Base-by-base conservation (phyloP, 768 basidiomycete species). In the Harrya chromipes region DNA sequence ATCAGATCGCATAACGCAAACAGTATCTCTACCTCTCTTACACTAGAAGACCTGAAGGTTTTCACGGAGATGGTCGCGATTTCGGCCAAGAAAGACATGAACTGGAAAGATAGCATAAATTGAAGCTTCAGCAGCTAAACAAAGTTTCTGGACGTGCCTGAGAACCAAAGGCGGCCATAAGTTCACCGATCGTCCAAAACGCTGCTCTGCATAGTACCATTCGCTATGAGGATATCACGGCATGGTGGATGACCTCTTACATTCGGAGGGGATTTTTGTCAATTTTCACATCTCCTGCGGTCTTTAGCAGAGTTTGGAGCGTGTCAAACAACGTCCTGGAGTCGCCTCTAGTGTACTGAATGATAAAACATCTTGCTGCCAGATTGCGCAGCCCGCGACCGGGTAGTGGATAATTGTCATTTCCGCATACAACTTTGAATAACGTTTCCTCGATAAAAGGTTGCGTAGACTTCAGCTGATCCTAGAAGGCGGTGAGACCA, bases 1-100 rank as follows among this genome's bases (percentile, higher is more conserved):
- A 44, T 50, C 38, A 54, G 47, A 44, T 26, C 51, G 50, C 26
- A 57, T 24, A 12, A 17, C 40, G 16, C 35, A 31, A 35, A 26
- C 14, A 13, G 21, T 16, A 34, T 6, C 37, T 38, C 33, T 16
- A 11, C 26, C 29, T 11, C 27, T 71, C 90, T 53, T 53, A 90
- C 93, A 58, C 72, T 78, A 27, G 90, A 92, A 9, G 85, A 81
- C 53, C 80, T 87, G 57, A 80, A 77, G 0, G 85, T 80, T 64
- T 84, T 91, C 37, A 90, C 66, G 0, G 84, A 74, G 0, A 82
- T 73, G 2, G 75, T 71, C 17, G 81, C 72, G 29, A 94, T 87
- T 63, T 98, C 95, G 24, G 85, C 79, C 83, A 94, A 87, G 58
- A 94, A 87, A 0, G 94, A 97, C 94, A 97, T 95, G 64, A 94